Evolutionary conservation across 148 eudicot genomes (phyloP).

Genomic region (Bassia scoparia): DNA sequence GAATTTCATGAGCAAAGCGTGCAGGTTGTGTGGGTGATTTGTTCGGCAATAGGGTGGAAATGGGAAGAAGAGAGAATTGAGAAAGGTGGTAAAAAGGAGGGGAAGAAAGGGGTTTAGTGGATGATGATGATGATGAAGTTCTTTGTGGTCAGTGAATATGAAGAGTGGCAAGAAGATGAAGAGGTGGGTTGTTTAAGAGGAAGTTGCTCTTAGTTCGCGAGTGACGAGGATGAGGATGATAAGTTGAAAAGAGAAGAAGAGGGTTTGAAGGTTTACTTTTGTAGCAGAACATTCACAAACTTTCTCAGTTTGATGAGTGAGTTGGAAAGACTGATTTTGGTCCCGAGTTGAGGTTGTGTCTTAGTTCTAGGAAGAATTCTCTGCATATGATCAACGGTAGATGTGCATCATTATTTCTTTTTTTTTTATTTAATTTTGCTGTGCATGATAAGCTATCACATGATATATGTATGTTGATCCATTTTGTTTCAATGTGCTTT

Average conservation of each 20-base stretch:
- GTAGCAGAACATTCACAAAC: constrained; percentile 93
- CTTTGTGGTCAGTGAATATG: constrained; percentile 80
- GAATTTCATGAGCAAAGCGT: constrained; percentile 32
- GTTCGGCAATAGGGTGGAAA: constrained; percentile 19
- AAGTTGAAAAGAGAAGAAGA: constrained; percentile 32
- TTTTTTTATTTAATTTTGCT: too few relatives aligned
- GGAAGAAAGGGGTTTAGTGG: constrained; percentile 19
- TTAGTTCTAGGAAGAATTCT: constrained; percentile 87
- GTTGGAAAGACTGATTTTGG: constrained; percentile 83
- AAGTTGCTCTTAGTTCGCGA: constrained; percentile 57
- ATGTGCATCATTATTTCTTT: too few relatives aligned
- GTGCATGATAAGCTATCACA: too few relatives aligned
- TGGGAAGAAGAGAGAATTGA: constrained; percentile 7
- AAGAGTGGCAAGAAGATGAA: constrained; percentile 59
- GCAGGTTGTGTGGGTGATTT: constrained; percentile 45
- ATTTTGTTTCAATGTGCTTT: too few relatives aligned
- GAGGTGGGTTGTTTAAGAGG: constrained; percentile 59
- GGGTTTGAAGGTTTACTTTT: constrained; percentile 64
- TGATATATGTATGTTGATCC: too few relatives aligned
- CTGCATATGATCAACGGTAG: too few relatives aligned
- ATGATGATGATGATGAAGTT: constrained; percentile 65
- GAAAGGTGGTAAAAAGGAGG: constrained; percentile 19
- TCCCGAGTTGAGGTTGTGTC: constrained; percentile 70
- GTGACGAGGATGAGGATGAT: constrained; percentile 46
- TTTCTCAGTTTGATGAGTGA: constrained; percentile 88